Conservation (phyloP, 2,329 filamentous ascomycete genomes). For the Fusarium sp. region DNA sequence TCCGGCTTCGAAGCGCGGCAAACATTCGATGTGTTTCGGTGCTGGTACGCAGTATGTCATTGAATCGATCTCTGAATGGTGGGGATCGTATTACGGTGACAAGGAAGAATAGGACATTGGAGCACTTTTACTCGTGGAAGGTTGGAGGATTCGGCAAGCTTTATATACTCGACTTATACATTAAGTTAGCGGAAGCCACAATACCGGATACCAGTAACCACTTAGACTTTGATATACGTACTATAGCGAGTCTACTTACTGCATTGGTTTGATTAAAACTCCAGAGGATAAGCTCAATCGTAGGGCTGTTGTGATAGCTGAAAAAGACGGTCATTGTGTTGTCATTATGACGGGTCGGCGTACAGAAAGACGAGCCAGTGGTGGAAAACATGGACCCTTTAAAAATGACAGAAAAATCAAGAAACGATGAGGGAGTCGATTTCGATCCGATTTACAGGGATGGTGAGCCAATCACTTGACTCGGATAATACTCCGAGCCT, state of each 20-base stretch:
- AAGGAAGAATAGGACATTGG: background rate
- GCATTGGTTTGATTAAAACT: background rate
- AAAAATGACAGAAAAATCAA: background rate
- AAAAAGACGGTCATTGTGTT: background rate
- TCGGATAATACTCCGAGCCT: background rate
- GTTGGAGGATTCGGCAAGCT: background rate
- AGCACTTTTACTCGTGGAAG: too few species aligned
- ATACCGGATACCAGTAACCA: background rate
- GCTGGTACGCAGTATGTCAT: background rate
- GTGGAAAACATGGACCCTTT: background rate
- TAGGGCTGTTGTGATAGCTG: background rate
- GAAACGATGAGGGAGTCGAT: background rate
- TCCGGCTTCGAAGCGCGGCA: background rate
- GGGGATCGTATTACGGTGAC: background rate
- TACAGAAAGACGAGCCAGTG: background rate
- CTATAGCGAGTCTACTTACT: too few species aligned
- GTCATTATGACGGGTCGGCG: constrained; percentile 16
- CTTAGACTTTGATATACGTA: too few species aligned
- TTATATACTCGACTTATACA: background rate
- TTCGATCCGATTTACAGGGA: constrained; percentile 3
- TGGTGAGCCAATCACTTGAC: background rate
- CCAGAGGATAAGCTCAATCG: background rate
- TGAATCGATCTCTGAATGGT: background rate
- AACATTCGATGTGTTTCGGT: background rate
- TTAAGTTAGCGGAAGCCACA: background rate